Evolutionary conservation across 306 rosid species (phyloP), one percentile per base, ranked within the genome.

Genomic region (Prunus campanulata): DNA sequence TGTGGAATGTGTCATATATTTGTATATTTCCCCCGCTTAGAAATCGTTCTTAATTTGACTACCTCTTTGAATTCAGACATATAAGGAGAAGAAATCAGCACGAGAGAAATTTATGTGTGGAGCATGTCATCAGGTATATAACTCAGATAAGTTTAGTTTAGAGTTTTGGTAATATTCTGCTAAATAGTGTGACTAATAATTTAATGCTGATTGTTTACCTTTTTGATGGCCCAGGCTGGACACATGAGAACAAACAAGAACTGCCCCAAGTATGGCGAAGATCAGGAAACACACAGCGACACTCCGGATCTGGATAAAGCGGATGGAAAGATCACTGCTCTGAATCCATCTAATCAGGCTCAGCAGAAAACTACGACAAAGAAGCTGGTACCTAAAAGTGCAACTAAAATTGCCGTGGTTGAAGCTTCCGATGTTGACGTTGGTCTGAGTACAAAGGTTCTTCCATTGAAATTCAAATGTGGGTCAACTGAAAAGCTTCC

Each of bases 211-310:
- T 73, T 77, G 48, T 72, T 72, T 80, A 49, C 18, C 54, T 11
- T 75, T 84, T 74, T 69, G 52, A 72, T 72, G 51, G 70, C 66
- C 80, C 88, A 95, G 98, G 85, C 86, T 84, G 97, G 98, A 85
- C 98, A 95, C 79, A 95, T 95, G 98, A 89, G 97, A 62, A 95
- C 98, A 4, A 95, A 95, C 90, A 95, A 95, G 88, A 88, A 95
- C 86, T 95, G 98, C 83, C 98, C 98, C 66, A 92, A 83, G 85
- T 95, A 95, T 76, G 91, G 98, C 71, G 96, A 93, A 77, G 98
- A 95, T 81, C 85, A 57, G 2, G 97, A 92, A 68, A 66, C 90
- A 70, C 90, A 83, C 56, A 75, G 70, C 47, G 97, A 95, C 65
- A 80, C 92, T 83, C 80, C 77, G 11, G 97, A 92, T 39, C 66